A percentile compares a stretch with the other conserved stretches of the same genome.
Evolutionary conservation across 2,329 filamentous ascomycete species (phyloP).

Genomic region (Verticillium albo-atrum): DNA sequence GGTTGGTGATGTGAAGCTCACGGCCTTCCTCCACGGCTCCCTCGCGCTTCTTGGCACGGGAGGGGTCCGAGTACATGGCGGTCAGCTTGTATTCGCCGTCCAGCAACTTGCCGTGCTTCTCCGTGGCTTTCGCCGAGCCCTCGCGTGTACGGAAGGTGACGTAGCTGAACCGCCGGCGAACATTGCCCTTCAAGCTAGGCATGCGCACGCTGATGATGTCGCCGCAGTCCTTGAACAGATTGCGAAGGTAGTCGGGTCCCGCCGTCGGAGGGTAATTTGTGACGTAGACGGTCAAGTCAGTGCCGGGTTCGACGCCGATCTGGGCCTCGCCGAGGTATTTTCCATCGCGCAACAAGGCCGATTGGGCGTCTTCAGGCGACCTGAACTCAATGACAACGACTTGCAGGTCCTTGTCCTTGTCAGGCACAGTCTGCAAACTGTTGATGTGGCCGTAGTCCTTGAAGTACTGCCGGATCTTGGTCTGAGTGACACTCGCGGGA

Average conservation of each 20-base stretch:
- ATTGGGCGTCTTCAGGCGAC: conserved; percentile 71
- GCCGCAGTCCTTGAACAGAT: conserved; percentile 70
- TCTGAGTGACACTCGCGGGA: conserved; percentile 64
- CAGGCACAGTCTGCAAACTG: conserved; percentile 63
- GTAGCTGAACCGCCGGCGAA: conserved; percentile 90
- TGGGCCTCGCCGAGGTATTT: conserved; percentile 72
- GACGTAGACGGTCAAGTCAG: conserved; percentile 78
- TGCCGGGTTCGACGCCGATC: conserved; percentile 70
- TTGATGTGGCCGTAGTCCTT: conserved; percentile 84
- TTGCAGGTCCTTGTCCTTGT: conserved; percentile 54
- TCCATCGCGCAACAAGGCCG: conserved; percentile 74
- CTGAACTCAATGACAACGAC: conserved; percentile 84
- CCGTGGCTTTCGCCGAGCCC: conserved; percentile 66
- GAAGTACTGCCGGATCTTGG: conserved; percentile 82
- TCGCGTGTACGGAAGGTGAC: conserved; percentile 73
- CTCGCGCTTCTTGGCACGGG: conserved; percentile 69
- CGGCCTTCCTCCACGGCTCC: conserved; percentile 83
- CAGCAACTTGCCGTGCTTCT: conserved; percentile 66
- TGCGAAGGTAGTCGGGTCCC: conserved; percentile 64
- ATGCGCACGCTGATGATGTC: conserved; percentile 82
- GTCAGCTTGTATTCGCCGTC: conserved; percentile 65
- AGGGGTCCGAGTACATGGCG: conserved; percentile 81
- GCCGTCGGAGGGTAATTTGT: conserved; percentile 82
- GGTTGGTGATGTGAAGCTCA: conserved; percentile 73
- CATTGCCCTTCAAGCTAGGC: conserved; percentile 86